Conservation (phyloP, 2,329 filamentous ascomycete species). For the Epichloe typhina region DNA sequence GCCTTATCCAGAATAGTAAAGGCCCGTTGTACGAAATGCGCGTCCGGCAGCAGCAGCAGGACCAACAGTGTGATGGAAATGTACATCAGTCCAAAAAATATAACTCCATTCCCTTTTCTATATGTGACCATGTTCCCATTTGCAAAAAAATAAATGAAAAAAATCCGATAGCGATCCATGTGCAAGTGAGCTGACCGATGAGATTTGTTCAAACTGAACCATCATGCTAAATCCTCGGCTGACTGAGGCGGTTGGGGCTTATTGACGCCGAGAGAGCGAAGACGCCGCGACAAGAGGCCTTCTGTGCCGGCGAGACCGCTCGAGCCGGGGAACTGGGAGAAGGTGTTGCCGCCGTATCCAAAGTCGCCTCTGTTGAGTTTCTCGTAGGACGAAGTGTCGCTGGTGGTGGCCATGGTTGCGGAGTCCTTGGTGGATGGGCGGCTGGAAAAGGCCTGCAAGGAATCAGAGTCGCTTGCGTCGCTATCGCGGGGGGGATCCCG, state of each 20-base stretch:
- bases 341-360: slow-evolving; percentile 47
- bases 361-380: slow-evolving; percentile 56
- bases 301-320: slow-evolving; percentile 31
- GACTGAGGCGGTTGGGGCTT: slow-evolving; percentile 6
- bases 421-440: slow-evolving; percentile 25
- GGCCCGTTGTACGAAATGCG: too few species aligned
- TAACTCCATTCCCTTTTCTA: too few species aligned
- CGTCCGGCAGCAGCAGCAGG: too few species aligned
- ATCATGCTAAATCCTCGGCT: slow-evolving; percentile 6
- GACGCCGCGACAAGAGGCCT: slow-evolving; percentile 54
- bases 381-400: slow-evolving; percentile 33
- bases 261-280: slow-evolving; percentile 48
- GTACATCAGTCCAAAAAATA: too few species aligned
- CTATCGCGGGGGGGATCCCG: slow-evolving; percentile 20
- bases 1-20: too few species aligned
- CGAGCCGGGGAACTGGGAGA: slow-evolving; percentile 19
- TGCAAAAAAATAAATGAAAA: too few species aligned
- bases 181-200: too few species aligned
- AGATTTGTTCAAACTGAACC: too few species aligned
- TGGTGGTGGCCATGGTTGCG: slow-evolving; percentile 14
- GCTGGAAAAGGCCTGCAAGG: slow-evolving; percentile 15
- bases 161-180: too few species aligned
- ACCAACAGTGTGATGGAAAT: too few species aligned
- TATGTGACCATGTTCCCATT: too few species aligned
- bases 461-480: slow-evolving; percentile 18